A percentile compares a stretch with the other conserved stretches of the same genome.
Evolutionary conservation across 176 grass and related monocot species (phyloP).

Genomic region (Carex cristatella): DNA sequence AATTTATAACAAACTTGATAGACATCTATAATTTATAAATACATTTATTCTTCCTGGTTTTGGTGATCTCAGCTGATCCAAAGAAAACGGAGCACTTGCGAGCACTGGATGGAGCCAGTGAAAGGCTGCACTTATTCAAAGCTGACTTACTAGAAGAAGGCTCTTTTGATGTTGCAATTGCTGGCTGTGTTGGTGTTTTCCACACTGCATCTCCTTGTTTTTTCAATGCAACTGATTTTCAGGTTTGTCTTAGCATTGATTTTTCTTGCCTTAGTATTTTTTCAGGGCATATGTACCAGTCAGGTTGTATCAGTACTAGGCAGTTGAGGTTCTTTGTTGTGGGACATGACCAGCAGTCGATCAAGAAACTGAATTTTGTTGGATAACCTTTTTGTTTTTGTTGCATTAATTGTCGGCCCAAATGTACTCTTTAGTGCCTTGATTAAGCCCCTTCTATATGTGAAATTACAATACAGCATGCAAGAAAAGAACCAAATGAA

Average conservation of each 20-base stretch:
- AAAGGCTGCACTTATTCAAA: conserved; percentile 56
- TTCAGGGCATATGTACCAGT: neutral
- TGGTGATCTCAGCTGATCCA: conserved; percentile 32
- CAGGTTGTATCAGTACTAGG: neutral
- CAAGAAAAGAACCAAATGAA: neutral
- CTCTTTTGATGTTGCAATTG: conserved; percentile 23
- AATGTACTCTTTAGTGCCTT: neutral
- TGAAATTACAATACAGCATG: too few relatives aligned
- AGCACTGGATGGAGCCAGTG: conserved; percentile 34
- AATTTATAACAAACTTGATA: neutral
- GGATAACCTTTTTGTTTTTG: neutral
- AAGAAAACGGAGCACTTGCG: conserved; percentile 48
- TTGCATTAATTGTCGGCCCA: neutral
- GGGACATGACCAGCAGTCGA: neutral
- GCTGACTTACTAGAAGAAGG: conserved; percentile 53
- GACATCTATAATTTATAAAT: neutral
- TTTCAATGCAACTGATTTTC: neutral
- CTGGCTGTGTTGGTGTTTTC: conserved; percentile 51
- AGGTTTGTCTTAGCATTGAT: conserved; percentile 15
- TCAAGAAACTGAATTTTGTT: neutral
- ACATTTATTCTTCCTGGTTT: conserved; percentile 8
- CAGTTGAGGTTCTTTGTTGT: neutral
- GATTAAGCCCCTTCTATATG: neutral
- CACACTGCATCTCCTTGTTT: conserved; percentile 49
- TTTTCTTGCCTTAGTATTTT: neutral